Conservation (phyloP, 1,284 basidiomycete species). For the Melampsora americana region DNA sequence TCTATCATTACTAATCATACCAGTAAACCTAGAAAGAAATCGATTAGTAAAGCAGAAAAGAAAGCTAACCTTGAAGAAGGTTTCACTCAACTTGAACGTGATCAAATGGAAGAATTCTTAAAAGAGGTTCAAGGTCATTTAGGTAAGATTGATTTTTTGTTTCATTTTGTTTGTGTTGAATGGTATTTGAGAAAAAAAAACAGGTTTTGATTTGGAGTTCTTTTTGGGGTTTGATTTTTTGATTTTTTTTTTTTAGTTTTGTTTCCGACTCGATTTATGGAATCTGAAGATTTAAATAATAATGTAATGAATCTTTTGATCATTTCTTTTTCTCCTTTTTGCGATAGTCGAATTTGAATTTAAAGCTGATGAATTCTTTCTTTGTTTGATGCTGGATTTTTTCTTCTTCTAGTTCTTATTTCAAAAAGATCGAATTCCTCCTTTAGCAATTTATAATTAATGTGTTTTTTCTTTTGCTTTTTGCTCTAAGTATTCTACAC, state of each 20-base stretch:
- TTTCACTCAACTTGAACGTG: conserved; percentile 66
- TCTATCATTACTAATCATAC: conserved; percentile 47
- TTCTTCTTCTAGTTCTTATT: conserved; percentile 71
- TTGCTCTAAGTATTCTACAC: too few species aligned
- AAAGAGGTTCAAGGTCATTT: conserved; percentile 75
- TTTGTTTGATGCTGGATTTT: conserved; percentile 59
- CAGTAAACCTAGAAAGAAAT: conserved; percentile 46
- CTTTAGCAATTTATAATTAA: conserved; percentile 56
- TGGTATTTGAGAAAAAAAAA: too few species aligned
- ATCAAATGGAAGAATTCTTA: conserved; percentile 80
- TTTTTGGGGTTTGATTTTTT: not conserved
- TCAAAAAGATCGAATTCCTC: conserved; percentile 66
- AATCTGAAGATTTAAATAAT: conserved; percentile 41
- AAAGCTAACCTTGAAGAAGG: conserved; percentile 55
- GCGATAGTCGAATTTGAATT: too few species aligned
- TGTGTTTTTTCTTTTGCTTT: not conserved
- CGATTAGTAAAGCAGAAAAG: conserved; percentile 41
- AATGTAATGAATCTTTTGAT: conserved; percentile 30
- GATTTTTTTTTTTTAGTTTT: conserved; percentile 18
- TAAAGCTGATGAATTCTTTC: not conserved
- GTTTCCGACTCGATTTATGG: conserved; percentile 43
- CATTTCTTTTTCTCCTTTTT: too few species aligned
- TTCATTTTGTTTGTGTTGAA: too few species aligned
- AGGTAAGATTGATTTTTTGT: conserved; percentile 65
- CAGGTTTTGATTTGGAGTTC: too few species aligned